These are phyloP conservation scores for Eremothecium coryli DNA, from an alignment of 1,139 yeast species.

Conservation along the genomic window DNA sequence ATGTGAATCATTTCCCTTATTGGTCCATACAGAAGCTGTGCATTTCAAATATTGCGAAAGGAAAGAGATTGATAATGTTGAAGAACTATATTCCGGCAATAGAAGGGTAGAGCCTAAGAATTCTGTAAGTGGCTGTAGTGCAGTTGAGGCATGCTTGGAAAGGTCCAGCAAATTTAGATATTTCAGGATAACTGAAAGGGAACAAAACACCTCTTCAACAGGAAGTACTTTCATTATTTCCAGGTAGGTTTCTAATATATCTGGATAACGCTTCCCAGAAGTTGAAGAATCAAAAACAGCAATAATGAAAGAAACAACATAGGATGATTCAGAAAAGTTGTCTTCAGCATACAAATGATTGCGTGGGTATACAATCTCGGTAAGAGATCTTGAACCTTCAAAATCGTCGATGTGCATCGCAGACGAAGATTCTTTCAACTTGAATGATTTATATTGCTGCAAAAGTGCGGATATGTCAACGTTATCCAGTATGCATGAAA, in stretches of 20 bases:
- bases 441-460: neutral
- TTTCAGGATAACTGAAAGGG: constrained; percentile 3
- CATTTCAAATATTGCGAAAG: constrained; percentile 16
- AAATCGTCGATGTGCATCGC: constrained; percentile 4
- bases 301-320: constrained; percentile 3
- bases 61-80: constrained; percentile 14
- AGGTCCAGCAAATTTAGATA: neutral
- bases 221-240: constrained; percentile 5
- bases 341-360: neutral
- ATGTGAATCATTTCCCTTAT: constrained; percentile 1
- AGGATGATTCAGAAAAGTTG: neutral
- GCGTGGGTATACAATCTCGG: neutral
- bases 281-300: neutral
- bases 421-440: neutral
- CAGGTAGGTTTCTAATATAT: neutral
- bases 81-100: constrained; percentile 17
- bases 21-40: constrained; percentile 16
- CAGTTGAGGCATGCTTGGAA: neutral
- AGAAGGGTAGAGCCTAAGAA: constrained; percentile 20
- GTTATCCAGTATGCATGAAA: neutral
- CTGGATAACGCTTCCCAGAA: neutral
- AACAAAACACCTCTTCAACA: neutral
- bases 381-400: constrained; percentile 2
- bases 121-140: constrained; percentile 18
- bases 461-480: neutral